Percentiles rank a stretch among this genome's conserved stretches.
phyloP scores from a whole-genome alignment of 73 alveolate genomes.

The Uronychia setigera region DNA sequence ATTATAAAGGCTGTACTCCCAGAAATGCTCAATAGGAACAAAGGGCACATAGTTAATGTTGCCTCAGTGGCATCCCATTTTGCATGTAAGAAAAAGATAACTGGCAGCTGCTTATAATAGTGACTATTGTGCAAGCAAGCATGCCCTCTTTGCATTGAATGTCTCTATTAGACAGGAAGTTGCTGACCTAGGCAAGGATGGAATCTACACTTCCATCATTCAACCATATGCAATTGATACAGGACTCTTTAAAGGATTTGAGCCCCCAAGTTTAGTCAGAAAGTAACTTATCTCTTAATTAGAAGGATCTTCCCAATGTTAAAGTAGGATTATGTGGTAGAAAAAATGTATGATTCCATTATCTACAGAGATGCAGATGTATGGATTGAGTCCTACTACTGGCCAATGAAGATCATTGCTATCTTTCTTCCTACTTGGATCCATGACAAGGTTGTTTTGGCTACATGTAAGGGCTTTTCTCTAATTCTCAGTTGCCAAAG shows the following conservation, averaged over 20 bases:
- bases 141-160: not conserved
- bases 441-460: no score
- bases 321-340: not conserved
- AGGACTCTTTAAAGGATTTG: not conserved
- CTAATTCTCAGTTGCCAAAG: no score
- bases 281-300: no score
- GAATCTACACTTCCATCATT: not conserved
- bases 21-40: not conserved
- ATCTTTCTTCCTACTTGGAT: no score
- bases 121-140: not conserved
- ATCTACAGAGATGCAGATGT: not conserved
- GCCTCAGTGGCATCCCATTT: not conserved
- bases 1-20: not conserved
- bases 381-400: no score
- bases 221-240: not conserved
- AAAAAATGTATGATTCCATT: not conserved
- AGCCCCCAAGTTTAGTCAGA: no score
- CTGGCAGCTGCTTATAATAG: not conserved
- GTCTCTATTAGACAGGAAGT: not conserved
- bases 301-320: not conserved
- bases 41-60: conserved; percentile 6
- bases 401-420: no score
- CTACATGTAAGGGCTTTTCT: no score
- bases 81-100: not conserved
- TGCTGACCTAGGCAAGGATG: not conserved